Conservation (phyloP, 257 asterid species). For the Handroanthus guayacan region DNA sequence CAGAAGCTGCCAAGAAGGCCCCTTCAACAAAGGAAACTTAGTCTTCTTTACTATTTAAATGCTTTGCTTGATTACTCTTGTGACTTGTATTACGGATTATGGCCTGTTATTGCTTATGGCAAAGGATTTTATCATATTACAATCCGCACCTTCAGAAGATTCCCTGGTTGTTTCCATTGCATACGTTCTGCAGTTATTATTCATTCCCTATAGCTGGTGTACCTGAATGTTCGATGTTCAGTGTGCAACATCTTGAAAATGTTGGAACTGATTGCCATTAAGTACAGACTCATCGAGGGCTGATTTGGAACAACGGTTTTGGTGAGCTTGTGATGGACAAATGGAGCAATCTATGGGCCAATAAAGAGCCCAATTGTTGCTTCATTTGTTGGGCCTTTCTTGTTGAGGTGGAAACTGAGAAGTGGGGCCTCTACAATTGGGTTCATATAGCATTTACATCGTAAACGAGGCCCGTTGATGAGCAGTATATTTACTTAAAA, state of each 20-base stretch:
- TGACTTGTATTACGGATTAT: constrained; percentile 33
- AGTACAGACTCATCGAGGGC: too few relatives aligned
- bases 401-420: too few relatives aligned
- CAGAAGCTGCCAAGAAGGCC: constrained; percentile 96
- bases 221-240: neutral
- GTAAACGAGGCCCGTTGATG: too few relatives aligned
- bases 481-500: too few relatives aligned
- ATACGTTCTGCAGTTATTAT: constrained; percentile 5
- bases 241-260: neutral
- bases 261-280: neutral
- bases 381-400: too few relatives aligned
- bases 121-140: neutral
- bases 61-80: constrained; percentile 18
- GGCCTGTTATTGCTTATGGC: constrained; percentile 29
- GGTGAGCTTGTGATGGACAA: too few relatives aligned
- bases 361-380: neutral
- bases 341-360: neutral
- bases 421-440: too few relatives aligned
- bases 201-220: neutral
- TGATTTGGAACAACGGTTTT: too few relatives aligned
- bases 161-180: neutral
- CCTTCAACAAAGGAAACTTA: constrained; percentile 63
- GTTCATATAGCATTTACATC: too few relatives aligned
- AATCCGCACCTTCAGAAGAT: neutral
- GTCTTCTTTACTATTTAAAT: constrained; percentile 26